These are phyloP conservation scores for Colletotrichum somersetense DNA, from an alignment of 2,329 filamentous ascomycete species.

Conservation along the genomic window DNA sequence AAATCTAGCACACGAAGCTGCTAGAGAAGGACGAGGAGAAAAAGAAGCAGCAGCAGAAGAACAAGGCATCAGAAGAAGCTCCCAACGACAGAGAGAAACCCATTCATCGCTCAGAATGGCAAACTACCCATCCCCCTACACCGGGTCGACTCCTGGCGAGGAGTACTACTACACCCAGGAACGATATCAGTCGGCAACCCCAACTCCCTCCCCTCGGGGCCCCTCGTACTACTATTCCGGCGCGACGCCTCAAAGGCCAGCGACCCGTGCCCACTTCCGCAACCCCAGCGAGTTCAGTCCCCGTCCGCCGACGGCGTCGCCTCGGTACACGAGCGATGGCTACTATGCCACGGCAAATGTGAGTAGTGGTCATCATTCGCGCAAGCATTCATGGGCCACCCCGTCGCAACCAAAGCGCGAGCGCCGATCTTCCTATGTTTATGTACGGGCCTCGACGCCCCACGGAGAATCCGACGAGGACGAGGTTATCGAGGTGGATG, in stretches of 20 bases:
- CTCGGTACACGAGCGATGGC: slow-evolving; percentile 72
- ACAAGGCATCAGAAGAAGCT: slow-evolving; percentile 47
- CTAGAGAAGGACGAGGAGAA: slow-evolving; percentile 32
- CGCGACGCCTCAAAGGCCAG: slow-evolving; percentile 64
- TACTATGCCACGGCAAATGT: slow-evolving; percentile 76
- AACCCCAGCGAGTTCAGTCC: slow-evolving; percentile 59
- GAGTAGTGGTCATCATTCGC: slow-evolving; percentile 65
- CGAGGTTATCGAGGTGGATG: slow-evolving; percentile 68
- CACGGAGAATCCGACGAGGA: slow-evolving; percentile 76
- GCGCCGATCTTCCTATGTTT: slow-evolving; percentile 66
- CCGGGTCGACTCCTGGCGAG: slow-evolving; percentile 61
- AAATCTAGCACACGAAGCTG: slow-evolving; percentile 39
- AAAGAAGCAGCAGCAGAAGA: background rate
- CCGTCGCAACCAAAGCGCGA: slow-evolving; percentile 62
- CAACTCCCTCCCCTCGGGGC: slow-evolving; percentile 68
- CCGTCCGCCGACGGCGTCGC: slow-evolving; percentile 66
- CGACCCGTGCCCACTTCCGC: slow-evolving; percentile 65
- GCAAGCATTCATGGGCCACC: slow-evolving; percentile 63
- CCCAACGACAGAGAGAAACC: slow-evolving; percentile 48
- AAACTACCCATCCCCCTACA: slow-evolving; percentile 58
- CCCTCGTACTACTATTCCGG: slow-evolving; percentile 62
- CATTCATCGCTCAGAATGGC: slow-evolving; percentile 44
- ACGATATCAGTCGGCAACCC: slow-evolving; percentile 66
- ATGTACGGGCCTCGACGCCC: slow-evolving; percentile 69
- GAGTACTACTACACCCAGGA: slow-evolving; percentile 66